Conservation (phyloP, 345 rosid species). For the Eucalyptus grandis region DNA sequence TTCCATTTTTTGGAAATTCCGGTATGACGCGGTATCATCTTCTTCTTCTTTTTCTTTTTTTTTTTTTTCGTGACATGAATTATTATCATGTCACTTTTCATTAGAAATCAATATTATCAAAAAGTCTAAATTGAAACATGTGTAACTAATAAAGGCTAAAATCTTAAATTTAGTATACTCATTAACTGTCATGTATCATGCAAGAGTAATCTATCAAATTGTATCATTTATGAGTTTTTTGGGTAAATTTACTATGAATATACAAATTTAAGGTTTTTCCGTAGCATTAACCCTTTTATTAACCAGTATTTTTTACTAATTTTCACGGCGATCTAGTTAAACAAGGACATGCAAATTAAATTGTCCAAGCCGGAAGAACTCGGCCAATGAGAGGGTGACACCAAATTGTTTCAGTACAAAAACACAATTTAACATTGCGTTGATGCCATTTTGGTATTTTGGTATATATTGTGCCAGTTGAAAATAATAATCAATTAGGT, state of each 20-base stretch:
- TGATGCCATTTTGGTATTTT: not conserved
- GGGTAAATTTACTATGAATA: too few species aligned
- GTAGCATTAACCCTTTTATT: too few species aligned
- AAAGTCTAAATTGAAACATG: accelerated
- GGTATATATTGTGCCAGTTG: accelerated
- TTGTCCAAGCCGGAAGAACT: not conserved
- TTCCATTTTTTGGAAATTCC: not conserved
- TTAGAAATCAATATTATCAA: not conserved
- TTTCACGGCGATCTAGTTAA: accelerated
- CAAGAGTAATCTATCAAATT: accelerated
- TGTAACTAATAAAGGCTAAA: accelerated
- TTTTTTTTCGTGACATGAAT: not conserved
- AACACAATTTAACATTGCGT: accelerated
- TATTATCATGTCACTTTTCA: not conserved
- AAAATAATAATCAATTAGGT: not conserved
- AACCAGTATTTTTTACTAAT: not conserved
- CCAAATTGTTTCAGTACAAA: not conserved
- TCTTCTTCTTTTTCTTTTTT: accelerated
- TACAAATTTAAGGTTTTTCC: accelerated
- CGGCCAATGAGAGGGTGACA: not conserved
- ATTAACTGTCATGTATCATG: too few species aligned
- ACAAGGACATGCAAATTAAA: not conserved
- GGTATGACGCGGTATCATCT: not conserved
- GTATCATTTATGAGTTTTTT: too few species aligned
- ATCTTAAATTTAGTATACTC: too few species aligned